These are phyloP conservation scores for Hapsidospora chrysogenum DNA, from an alignment of 495 filamentous ascomycete genomes.

Conservation along the genomic window DNA sequence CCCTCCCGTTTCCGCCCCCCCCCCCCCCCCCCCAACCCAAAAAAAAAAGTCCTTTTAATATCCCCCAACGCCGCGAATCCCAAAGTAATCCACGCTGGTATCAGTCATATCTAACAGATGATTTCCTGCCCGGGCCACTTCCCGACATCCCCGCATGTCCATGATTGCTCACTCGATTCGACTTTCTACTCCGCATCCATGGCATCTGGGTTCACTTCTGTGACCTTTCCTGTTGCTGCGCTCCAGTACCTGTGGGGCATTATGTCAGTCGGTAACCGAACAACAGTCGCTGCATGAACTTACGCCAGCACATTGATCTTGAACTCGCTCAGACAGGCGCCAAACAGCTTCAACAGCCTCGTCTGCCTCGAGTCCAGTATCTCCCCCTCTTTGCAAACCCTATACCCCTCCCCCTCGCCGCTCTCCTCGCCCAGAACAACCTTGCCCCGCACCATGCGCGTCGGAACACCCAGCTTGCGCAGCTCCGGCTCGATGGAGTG, in stretches of 20 bases:
- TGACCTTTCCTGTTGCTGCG: constrained; percentile 39
- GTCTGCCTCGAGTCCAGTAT: constrained; percentile 78
- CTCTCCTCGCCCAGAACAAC: constrained; percentile 58
- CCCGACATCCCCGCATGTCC: no score
- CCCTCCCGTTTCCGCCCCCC: not conserved
- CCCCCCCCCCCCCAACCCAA: not conserved
- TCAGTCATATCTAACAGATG: constrained; percentile 3
- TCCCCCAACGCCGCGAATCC: constrained; percentile 17
- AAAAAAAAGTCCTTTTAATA: no score
- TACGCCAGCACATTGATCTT: constrained; percentile 52
- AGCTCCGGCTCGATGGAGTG: constrained; percentile 80
- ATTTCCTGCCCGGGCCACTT: not conserved
- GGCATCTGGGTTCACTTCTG: constrained; percentile 24
- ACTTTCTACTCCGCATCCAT: constrained; percentile 12
- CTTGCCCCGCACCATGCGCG: constrained; percentile 71
- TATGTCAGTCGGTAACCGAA: constrained; percentile 2
- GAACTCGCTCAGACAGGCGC: constrained; percentile 78
- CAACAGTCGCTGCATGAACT: not conserved
- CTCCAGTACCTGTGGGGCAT: constrained; percentile 36
- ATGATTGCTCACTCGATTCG: no score
- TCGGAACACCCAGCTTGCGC: constrained; percentile 75
- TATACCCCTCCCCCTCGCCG: constrained; percentile 30
- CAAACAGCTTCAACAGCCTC: constrained; percentile 84
- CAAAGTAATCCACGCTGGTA: constrained; percentile 6
- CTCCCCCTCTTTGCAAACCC: constrained; percentile 68